Conservation (phyloP, 2,329 filamentous ascomycete genomes). For the Alternaria brassicae region DNA sequence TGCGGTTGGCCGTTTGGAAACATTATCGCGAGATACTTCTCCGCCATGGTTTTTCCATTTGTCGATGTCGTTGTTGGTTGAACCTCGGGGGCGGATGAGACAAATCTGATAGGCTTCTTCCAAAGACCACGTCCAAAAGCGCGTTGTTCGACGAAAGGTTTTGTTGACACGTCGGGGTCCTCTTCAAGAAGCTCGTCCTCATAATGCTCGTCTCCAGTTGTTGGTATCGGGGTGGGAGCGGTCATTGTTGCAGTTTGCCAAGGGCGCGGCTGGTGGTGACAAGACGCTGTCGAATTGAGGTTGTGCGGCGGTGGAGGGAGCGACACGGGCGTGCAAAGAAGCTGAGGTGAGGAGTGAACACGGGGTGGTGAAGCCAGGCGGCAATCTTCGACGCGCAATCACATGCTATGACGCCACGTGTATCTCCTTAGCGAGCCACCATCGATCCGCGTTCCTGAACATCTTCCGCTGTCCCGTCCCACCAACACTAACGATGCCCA, state of each 20-base stretch:
- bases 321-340: conserved; percentile 8
- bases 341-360: conserved; percentile 3
- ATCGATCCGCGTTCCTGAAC: conserved; percentile 33
- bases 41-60: conserved; percentile 61
- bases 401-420: conserved; percentile 44
- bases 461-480: conserved; percentile 22
- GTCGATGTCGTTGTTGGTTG: conserved; percentile 40
- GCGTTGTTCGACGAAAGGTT: conserved; percentile 65
- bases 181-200: conserved; percentile 31
- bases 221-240: conserved; percentile 4
- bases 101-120: conserved; percentile 66
- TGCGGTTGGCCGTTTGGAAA: conserved; percentile 54
- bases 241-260: conserved; percentile 14
- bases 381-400: conserved; percentile 27
- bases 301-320: conserved; percentile 18
- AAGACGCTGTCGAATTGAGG: background rate
- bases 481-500: conserved; percentile 61
- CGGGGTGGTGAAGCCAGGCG: conserved; percentile 17
- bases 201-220: conserved; percentile 12
- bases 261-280: background rate
- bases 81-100: conserved; percentile 55
- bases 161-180: conserved; percentile 64
- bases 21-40: conserved; percentile 73
- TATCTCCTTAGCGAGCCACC: conserved; percentile 32
- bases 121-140: conserved; percentile 68